Base-by-base conservation (phyloP, 2,329 filamentous ascomycete species). In the Sporothrix brasiliensis region DNA sequence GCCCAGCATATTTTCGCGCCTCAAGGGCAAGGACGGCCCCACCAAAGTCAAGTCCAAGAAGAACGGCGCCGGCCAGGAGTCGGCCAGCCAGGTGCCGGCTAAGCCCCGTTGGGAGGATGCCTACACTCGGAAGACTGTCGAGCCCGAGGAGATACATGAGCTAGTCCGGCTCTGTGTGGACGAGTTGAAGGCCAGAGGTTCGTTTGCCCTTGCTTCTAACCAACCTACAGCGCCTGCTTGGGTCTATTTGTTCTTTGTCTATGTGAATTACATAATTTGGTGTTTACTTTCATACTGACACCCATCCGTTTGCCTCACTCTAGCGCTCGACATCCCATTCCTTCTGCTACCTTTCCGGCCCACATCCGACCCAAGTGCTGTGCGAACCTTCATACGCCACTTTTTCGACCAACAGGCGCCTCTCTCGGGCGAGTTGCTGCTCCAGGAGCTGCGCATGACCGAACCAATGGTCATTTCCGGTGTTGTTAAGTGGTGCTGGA, bases 401-500 rank as follows among this genome's bases (percentile, higher is more conserved):
- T 98, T 93, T 81, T 99, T 97, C 83, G 91, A 91, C 77, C 85
- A 88, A 71, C 79, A 85, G 82, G 81, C 90, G 72, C 84, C 84
- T 70, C 83, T 91, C 49, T 86, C 83, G 61, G 93, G 93, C 58
- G 90, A 93, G 73, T 81, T 83, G 61, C 84, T 99, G 77, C 83
- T 87, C 72, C 93, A 95, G 79, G 95, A 99, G 82, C 83, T 99
- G 75, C 92, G 94, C 73, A 89, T 99, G 83, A 92, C 92, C 34
- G 94, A 97, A 80, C 93, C 94, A 71, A 93, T 97, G 91, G 94
- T 97, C 70, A 87, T 99, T 69, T 94, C 93, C 74, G 95, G 94
- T 76, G 93, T 97, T 54, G 85, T 95, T 74, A 99, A 98, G 83
- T 99, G 95, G 95, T 98, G 94, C 80, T 99, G 95, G 95, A 94